These are phyloP conservation scores for Macrocybe gigantea DNA, from an alignment of 768 basidiomycete species.

Conservation along the genomic window DNA sequence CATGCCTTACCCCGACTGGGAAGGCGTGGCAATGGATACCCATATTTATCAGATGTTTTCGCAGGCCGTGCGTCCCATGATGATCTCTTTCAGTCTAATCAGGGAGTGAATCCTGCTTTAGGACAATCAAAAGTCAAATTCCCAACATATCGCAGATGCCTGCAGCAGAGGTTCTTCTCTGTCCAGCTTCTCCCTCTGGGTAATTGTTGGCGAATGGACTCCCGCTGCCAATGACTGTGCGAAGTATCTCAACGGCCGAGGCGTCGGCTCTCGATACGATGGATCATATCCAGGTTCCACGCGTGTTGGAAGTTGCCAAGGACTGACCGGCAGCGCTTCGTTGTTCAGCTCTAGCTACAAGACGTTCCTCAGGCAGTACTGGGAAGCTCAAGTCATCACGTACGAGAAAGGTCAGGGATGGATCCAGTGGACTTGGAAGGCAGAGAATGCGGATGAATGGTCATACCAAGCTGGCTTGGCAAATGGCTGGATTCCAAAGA, in stretches of 20 bases:
- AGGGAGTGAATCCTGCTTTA: conserved; percentile 12
- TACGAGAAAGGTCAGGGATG: conserved; percentile 70
- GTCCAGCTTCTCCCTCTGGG: conserved; percentile 61
- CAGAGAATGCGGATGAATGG: conserved; percentile 85
- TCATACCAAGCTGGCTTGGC: conserved; percentile 76
- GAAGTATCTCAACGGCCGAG: conserved; percentile 81
- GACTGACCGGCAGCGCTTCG: conserved; percentile 68
- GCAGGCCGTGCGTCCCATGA: conserved; percentile 34
- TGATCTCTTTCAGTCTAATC: neutral
- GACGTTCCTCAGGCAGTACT: conserved; percentile 73
- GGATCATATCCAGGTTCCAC: conserved; percentile 61
- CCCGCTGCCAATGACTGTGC: conserved; percentile 75
- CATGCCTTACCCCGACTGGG: conserved; percentile 40
- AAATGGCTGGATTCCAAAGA: conserved; percentile 79
- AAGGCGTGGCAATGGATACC: conserved; percentile 75
- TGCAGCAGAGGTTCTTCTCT: conserved; percentile 45
- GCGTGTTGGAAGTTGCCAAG: conserved; percentile 66
- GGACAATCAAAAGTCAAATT: conserved; percentile 39
- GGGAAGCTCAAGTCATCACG: conserved; percentile 78
- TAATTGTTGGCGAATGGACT: conserved; percentile 86
- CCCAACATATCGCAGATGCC: conserved; percentile 55
- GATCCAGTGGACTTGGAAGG: conserved; percentile 84
- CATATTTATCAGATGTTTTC: conserved; percentile 79
- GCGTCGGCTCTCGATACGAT: conserved; percentile 59
- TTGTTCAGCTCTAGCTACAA: conserved; percentile 75